Evolutionary conservation across 768 basidiomycete genomes (phyloP), one percentile per base, ranked within the genome.

Genomic region (Tylopilus sp.): DNA sequence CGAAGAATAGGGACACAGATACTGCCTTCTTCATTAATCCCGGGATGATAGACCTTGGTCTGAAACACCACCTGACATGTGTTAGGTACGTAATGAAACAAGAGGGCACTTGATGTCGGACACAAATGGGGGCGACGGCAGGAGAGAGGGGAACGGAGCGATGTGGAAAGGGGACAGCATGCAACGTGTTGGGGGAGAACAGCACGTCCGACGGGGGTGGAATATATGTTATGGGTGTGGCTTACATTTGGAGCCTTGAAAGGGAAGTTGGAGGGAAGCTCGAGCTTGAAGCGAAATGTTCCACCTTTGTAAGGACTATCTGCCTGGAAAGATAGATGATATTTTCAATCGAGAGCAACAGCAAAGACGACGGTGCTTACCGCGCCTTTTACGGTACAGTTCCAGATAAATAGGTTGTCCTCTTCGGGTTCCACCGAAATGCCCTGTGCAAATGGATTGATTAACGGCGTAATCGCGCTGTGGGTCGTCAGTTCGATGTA

Each of bases 41-140:
- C 91, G 23, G 91, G 91, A 68, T 93, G 91, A 65, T 93, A 93
- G 41, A 93, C 86, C 77, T 84, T 91, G 49, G 91, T 93, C 36
- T 75, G 81, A 69, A 93, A 92, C 33, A 80, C 82, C 38, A 93
- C 88, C 90, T 92, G 53, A 43, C 39, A 44, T 44, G 40, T 20
- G 35, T 62, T 20, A 48, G 53, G 28, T 54, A 65, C 59, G 65
- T 62, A 60, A 58, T 30, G 25, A 47, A 36, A 48, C 20, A 22
- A 44, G 45, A 53, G 28, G 35, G 26, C 38, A 43, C 35, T 21
- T 30, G 12, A 31, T 26, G 31, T n/a, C n/a, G n/a, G n/a, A n/a
- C n/a, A n/a, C n/a, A n/a, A n/a, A n/a, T n/a, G n/a, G 36, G 45
- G 38, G 43, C 6, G 47, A 22, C 18, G 23, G 47, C 31, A 28